These are phyloP conservation scores for Ceratocystis variospora DNA, from an alignment of 2,329 filamentous ascomycete species.

Conservation along the genomic window DNA sequence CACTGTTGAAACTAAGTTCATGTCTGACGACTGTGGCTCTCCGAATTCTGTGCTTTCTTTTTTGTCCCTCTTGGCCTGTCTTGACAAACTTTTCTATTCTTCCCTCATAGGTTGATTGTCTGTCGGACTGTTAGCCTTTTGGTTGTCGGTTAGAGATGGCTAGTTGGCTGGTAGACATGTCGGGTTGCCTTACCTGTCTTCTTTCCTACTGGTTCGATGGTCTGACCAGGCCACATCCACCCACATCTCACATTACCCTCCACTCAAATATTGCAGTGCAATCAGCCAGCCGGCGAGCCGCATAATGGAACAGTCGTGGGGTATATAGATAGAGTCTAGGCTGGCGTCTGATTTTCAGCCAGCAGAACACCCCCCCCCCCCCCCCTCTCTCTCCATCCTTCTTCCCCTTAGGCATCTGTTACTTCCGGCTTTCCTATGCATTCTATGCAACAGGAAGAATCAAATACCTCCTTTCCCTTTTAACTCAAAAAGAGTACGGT, in stretches of 20 bases:
- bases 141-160: neutral
- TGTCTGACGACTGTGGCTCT: neutral
- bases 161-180: neutral
- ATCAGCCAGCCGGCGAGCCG: neutral
- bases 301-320: conserved; percentile 1
- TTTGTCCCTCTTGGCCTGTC: neutral
- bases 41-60: neutral
- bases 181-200: neutral
- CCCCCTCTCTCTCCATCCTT: neutral
- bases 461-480: neutral
- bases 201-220: conserved; percentile 1
- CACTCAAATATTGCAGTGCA: conserved; percentile 1
- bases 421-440: neutral
- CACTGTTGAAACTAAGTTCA: neutral
- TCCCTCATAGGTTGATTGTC: neutral
- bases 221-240: neutral
- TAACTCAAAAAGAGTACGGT: neutral
- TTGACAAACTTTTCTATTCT: neutral
- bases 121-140: neutral
- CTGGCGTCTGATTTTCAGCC: conserved; percentile 1
- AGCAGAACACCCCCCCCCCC: neutral
- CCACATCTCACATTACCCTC: neutral
- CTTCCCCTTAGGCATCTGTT: neutral
- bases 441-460: neutral
- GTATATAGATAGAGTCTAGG: neutral